Percentiles rank a stretch among this genome's conserved stretches.
Conservation (phyloP, 169 alveolate species). For the Prorocentrum cordatum region DNA sequence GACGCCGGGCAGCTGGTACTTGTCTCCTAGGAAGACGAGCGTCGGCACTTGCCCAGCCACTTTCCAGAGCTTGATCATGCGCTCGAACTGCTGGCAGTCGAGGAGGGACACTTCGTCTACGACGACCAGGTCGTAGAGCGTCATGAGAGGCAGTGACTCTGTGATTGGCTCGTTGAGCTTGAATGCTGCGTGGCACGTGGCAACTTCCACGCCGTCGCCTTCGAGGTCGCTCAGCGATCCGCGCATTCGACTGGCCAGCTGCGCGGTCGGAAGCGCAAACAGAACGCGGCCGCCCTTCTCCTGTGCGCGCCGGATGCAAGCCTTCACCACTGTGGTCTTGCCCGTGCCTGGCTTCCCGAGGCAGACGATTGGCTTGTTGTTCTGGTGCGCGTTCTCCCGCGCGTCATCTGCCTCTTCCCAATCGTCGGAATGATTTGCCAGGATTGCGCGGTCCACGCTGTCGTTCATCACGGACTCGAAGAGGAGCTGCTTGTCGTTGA, state of each 20-base stretch:
- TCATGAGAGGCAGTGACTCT: background rate
- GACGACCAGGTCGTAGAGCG: slow-evolving; percentile 1
- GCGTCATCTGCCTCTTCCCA: background rate
- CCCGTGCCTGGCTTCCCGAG: slow-evolving; percentile 20
- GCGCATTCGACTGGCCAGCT: slow-evolving; percentile 7
- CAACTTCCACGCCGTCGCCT: background rate
- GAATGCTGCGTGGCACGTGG: slow-evolving; percentile 28
- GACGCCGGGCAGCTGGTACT: background rate
- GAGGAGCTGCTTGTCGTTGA: no score
- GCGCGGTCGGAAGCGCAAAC: slow-evolving; percentile 2
- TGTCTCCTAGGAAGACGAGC: background rate
- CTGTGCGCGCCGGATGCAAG: background rate
- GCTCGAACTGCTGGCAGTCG: background rate
- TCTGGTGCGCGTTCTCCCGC: background rate
- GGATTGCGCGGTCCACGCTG: background rate
- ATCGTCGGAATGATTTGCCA: background rate
- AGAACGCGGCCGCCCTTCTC: background rate
- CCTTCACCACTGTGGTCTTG: slow-evolving; percentile 15
- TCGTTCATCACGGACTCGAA: background rate
- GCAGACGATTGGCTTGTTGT: background rate
- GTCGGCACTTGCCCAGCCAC: background rate
- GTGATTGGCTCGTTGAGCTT: background rate
- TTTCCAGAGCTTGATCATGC: background rate
- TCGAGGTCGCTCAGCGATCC: background rate
- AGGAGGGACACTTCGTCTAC: slow-evolving; percentile 11